phyloP scores from a whole-genome alignment of 2,329 filamentous ascomycete genomes.

The Sclerotinia sclerotiorum region DNA sequence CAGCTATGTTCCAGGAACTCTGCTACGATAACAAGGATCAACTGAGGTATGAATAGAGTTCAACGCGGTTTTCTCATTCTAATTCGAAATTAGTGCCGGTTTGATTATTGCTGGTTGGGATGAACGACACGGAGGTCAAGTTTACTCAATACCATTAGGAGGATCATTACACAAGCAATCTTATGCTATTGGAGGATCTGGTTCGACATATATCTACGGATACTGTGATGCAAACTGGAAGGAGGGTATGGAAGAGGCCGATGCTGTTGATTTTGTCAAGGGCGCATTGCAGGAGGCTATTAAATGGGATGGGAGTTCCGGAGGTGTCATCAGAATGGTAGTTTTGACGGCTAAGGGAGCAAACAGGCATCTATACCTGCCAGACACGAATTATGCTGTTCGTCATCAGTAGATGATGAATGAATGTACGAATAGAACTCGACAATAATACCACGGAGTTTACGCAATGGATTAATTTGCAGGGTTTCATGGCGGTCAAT shows the following conservation, averaged over 20 bases:
- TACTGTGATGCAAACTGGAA: conserved; percentile 97
- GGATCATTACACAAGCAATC: conserved; percentile 97
- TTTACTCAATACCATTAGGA: conserved; percentile 95
- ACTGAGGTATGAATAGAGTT: conserved; percentile 65
- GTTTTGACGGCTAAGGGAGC: conserved; percentile 89
- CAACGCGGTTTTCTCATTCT: conserved; percentile 24
- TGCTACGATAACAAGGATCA: conserved; percentile 97
- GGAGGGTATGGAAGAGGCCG: conserved; percentile 89
- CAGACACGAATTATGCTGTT: conserved; percentile 75
- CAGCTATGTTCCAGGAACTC: conserved; percentile 94
- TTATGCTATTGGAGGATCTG: conserved; percentile 93
- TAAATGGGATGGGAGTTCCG: conserved; percentile 99
- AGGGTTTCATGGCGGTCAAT: conserved; percentile 29
- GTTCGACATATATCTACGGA: conserved; percentile 98
- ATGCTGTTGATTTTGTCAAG: conserved; percentile 92
- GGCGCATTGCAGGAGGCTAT: conserved; percentile 88
- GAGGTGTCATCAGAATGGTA: conserved; percentile 97
- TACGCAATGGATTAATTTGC: conserved; percentile 20
- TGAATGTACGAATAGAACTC: conserved; percentile 40
- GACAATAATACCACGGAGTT: conserved; percentile 38
- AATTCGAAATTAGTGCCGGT: conserved; percentile 64
- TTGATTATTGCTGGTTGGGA: conserved; percentile 99
- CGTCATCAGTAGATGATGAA: conserved; percentile 52
- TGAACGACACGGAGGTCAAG: conserved; percentile 89
- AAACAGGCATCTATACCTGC: conserved; percentile 90